A percentile compares a stretch with the other conserved stretches of the same genome.
phyloP scores from a whole-genome alignment of 345 rosid genomes.

The Gossypium longicalyx region DNA sequence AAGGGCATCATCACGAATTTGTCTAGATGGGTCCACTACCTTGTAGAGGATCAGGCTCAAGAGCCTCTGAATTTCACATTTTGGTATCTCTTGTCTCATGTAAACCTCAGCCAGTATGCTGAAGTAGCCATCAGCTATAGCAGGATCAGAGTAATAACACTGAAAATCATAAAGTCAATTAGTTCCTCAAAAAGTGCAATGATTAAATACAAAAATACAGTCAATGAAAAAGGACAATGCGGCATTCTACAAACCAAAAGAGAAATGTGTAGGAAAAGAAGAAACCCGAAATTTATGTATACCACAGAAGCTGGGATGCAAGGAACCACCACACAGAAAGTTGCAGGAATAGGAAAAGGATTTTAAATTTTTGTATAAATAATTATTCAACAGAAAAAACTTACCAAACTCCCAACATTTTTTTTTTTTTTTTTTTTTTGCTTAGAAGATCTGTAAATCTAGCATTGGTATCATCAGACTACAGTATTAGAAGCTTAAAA shows the following conservation, averaged over 20 bases:
- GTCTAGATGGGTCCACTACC: slow-evolving; percentile 96
- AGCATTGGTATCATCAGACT: not conserved
- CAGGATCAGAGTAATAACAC: slow-evolving; percentile 96
- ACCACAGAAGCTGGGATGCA: not conserved
- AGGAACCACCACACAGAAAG: not conserved
- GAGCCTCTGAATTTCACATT: slow-evolving; percentile 93
- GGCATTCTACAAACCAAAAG: not conserved
- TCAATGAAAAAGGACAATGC: not conserved
- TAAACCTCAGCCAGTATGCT: slow-evolving; percentile 97
- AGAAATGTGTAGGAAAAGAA: not conserved
- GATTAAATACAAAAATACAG: not conserved
- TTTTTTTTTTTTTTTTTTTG: not conserved
- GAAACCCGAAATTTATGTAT: not conserved
- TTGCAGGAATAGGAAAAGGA: not conserved
- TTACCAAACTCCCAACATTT: not conserved
- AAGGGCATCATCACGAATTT: slow-evolving; percentile 98
- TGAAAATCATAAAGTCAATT: slow-evolving; percentile 29
- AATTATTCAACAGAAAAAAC: not conserved
- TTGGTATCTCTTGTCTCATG: slow-evolving; percentile 97
- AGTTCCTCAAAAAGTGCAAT: slow-evolving; percentile 6
- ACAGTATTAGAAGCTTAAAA: not conserved
- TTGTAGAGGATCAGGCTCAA: slow-evolving; percentile 94
- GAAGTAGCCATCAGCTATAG: slow-evolving; percentile 97
- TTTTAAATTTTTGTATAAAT: not conserved
- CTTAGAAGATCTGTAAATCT: not conserved